Percentiles rank a stretch among this genome's conserved stretches.
Evolutionary conservation across 257 asterid species (phyloP).

Genomic region (Striga asiatica): DNA sequence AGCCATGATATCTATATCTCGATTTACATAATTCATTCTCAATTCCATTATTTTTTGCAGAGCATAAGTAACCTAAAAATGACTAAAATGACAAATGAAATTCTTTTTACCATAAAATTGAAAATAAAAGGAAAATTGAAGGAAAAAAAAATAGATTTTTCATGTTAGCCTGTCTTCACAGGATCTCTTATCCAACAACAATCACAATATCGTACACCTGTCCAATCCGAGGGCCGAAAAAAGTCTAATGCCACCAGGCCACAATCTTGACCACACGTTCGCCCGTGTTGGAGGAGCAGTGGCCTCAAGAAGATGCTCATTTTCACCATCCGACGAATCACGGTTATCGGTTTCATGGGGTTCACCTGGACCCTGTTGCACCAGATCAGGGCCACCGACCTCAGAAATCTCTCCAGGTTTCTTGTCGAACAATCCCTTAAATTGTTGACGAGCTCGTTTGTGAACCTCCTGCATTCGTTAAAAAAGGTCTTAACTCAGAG

Average conservation of each 20-base stretch:
- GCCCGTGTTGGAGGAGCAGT: constrained; percentile 33
- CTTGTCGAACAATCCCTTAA: constrained; percentile 91
- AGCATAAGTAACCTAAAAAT: too few relatives aligned
- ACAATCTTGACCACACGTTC: constrained; percentile 43
- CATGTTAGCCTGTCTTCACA: too few relatives aligned
- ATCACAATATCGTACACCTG: constrained; percentile 70
- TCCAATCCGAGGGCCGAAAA: constrained; percentile 52
- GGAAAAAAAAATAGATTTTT: too few relatives aligned
- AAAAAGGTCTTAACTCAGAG: too few relatives aligned
- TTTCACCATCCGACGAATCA: constrained; percentile 23
- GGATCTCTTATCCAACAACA: too few relatives aligned
- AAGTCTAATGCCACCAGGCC: constrained; percentile 48
- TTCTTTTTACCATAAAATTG: too few relatives aligned
- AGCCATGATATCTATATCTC: too few relatives aligned
- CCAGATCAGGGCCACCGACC: constrained; percentile 28
- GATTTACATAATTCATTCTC: too few relatives aligned
- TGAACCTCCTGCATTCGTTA: constrained; percentile 47
- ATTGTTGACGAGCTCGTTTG: constrained; percentile 57
- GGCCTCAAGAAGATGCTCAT: constrained; percentile 46
- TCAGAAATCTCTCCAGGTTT: constrained; percentile 91
- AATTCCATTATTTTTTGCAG: too few relatives aligned
- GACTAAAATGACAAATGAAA: too few relatives aligned
- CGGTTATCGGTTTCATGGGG: constrained; percentile 23
- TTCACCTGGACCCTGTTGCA: constrained; percentile 24
- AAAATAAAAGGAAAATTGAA: too few relatives aligned